Conservation (phyloP, 2,329 filamentous ascomycete genomes). For the Scedosporium boydii region DNA sequence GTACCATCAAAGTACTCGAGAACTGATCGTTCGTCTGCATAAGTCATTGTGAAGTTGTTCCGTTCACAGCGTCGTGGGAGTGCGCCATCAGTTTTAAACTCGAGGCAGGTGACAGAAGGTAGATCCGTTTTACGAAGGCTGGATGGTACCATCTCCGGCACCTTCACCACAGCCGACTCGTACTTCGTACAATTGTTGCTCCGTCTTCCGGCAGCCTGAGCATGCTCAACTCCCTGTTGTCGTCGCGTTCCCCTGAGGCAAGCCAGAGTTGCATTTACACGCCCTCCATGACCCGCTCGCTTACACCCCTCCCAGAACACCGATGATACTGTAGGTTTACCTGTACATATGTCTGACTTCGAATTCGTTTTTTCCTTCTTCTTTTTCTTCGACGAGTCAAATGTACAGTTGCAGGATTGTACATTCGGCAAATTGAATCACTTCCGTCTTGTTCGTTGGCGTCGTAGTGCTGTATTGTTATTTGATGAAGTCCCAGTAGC, state of each 20-base stretch:
- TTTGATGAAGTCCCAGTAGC: neutral
- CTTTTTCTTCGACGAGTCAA: neutral
- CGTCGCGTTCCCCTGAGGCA: neutral
- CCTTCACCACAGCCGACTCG: neutral
- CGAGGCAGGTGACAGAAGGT: slow-evolving; percentile 1
- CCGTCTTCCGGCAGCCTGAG: neutral
- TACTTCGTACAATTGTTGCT: slow-evolving; percentile 4
- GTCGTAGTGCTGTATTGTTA: neutral
- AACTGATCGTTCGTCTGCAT: neutral
- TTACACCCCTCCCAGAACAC: neutral
- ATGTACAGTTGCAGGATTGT: neutral
- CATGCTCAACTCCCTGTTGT: neutral
- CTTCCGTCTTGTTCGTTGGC: neutral
- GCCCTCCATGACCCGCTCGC: neutral
- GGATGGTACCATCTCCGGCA: neutral
- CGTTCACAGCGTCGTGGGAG: neutral
- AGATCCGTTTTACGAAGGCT: neutral
- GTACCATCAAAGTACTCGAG: neutral
- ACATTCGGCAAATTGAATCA: neutral
- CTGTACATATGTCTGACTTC: neutral
- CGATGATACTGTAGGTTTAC: neutral
- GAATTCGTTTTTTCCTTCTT: neutral
- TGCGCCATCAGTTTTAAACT: neutral
- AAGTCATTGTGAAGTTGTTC: neutral
- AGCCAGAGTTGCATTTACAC: neutral